Evolutionary conservation across 441 rosid genomes (phyloP), one percentile per base, ranked within the genome.

Genomic region (Adansonia grandidieri): DNA sequence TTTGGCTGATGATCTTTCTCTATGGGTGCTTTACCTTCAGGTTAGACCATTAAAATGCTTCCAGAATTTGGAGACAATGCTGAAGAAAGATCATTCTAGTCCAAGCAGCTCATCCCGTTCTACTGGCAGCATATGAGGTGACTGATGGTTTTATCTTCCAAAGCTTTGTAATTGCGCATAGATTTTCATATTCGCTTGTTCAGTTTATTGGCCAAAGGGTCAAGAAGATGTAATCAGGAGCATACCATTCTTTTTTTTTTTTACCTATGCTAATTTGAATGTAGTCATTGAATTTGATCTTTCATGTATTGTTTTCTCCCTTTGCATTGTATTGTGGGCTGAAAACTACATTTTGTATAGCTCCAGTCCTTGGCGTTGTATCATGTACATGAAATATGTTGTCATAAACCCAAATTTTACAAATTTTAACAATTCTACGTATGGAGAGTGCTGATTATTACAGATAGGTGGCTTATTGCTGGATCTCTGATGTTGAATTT

Each of bases 31-130:
- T 74, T 45, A 11, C 32, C 0, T 68, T 53, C 93, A 93, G 97
- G 82, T 88, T 80, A 87, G 89, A 82, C 92, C 96, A 72, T 73
- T 91, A 85, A 87, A 86, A 82, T 93, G 98, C 80, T 95, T 95
- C 82, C 91, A 84, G 74, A 89, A 86, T 70, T 81, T 88, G 74
- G 93, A 89, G 84, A 89, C 86, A 78, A 84, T 91, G 81, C 22
- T 83, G 88, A 91, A 84, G 95, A 92, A 87, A 85, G 95, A 84
- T 53, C 88, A 82, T 19, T 86, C 88, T 48, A 87, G 86, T 82
- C 51, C 85, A 42, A 89, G 93, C 75, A 77, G 84, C 47, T 89
- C 92, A 66, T 85, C 93, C 37, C 80, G 79, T 50, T 91, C 91
- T 1, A 19, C 79, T 61, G 80, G 83, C 68, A 80, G 89, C 79